Percentiles rank a stretch among this genome's conserved stretches.
phyloP scores from a whole-genome alignment of 2,329 filamentous ascomycete species.

The Myriosclerotinia scirpicola region DNA sequence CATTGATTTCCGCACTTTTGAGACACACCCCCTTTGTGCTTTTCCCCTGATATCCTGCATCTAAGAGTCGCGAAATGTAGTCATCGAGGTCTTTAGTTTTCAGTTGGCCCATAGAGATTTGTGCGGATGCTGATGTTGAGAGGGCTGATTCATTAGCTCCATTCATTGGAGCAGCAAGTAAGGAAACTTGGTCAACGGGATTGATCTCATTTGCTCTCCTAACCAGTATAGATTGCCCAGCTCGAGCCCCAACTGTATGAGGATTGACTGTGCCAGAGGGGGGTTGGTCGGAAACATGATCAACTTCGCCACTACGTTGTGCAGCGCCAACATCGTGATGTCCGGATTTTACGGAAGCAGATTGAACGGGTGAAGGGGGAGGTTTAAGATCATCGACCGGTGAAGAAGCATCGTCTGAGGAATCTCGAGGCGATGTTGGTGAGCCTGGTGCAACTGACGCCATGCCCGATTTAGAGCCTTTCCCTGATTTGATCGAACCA shows the following conservation, averaged over 20 bases:
- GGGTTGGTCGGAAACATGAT: constrained; percentile 88
- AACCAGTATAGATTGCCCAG: constrained; percentile 89
- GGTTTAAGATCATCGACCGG: constrained; percentile 54
- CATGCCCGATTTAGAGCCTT: constrained; percentile 54
- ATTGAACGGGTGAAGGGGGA: constrained; percentile 86
- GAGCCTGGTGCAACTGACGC: constrained; percentile 44
- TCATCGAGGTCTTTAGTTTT: constrained; percentile 95
- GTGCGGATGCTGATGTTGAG: constrained; percentile 47
- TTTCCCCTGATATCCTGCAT: constrained; percentile 94
- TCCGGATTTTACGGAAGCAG: constrained; percentile 68
- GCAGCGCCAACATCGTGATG: constrained; percentile 78
- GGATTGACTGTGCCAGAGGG: constrained; percentile 65
- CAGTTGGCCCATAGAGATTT: constrained; percentile 83
- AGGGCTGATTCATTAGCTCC: constrained; percentile 44
- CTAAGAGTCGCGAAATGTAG: constrained; percentile 90
- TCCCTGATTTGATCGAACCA: constrained; percentile 70
- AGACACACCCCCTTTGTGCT: constrained; percentile 96
- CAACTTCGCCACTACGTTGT: constrained; percentile 85
- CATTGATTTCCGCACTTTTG: constrained; percentile 95
- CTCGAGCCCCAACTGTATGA: constrained; percentile 61
- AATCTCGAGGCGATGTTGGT: constrained; percentile 33
- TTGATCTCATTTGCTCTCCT: constrained; percentile 65
- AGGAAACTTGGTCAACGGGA: constrained; percentile 53
- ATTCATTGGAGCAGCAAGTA: constrained; percentile 43
- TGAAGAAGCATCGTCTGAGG: constrained; percentile 46